These are phyloP conservation scores for Arachis monticola DNA, from an alignment of 331 rosid genomes.

Conservation along the genomic window DNA sequence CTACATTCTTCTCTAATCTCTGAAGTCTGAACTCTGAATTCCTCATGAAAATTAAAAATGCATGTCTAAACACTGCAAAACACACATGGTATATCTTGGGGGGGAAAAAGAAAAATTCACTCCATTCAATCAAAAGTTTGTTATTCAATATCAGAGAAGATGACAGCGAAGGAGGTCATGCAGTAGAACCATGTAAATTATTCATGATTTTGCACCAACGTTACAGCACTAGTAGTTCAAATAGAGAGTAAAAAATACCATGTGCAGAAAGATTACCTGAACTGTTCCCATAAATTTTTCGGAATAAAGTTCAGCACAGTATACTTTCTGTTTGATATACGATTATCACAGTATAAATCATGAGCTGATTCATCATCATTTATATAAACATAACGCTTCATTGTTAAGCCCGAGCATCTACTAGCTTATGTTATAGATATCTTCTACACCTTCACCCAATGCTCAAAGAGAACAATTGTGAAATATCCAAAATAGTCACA, in stretches of 20 bases:
- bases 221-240: slow-evolving; percentile 21
- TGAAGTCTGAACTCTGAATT: not conserved
- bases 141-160: slow-evolving; percentile 28
- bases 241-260: slow-evolving; percentile 32
- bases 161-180: slow-evolving; percentile 8
- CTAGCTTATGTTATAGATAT: slow-evolving; percentile 30
- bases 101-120: slow-evolving; percentile 7
- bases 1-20: slow-evolving; percentile 27
- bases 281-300: slow-evolving; percentile 95
- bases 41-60: slow-evolving; percentile 30
- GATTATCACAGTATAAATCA: slow-evolving; percentile 71
- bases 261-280: slow-evolving; percentile 66
- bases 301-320: slow-evolving; percentile 88
- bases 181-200: slow-evolving; percentile 14
- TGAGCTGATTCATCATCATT: slow-evolving; percentile 76
- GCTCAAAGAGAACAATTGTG: slow-evolving; percentile 37
- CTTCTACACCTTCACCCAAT: slow-evolving; percentile 43
- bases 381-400: slow-evolving; percentile 90
- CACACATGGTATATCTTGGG: slow-evolving; percentile 11
- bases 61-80: not conserved
- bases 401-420: slow-evolving; percentile 54
- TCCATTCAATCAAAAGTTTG: slow-evolving; percentile 30
- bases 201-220: slow-evolving; percentile 5
- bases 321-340: slow-evolving; percentile 88
- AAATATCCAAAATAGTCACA: slow-evolving; percentile 23